Base-by-base conservation (phyloP, 805 yeast species). In the Geotrichum ghanense region DNA sequence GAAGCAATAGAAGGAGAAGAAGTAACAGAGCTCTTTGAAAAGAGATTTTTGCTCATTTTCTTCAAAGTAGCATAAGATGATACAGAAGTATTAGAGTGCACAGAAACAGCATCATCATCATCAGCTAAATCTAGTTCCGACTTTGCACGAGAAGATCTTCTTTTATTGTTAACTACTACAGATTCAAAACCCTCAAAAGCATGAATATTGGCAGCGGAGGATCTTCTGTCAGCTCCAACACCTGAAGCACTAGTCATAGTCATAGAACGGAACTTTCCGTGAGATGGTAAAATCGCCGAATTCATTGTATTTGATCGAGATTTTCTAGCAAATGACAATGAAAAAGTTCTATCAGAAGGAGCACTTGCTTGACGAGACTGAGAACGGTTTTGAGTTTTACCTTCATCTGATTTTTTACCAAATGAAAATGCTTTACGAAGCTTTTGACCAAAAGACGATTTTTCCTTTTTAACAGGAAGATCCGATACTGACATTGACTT, bases 341-440 rank as follows among this genome's bases (percentile, higher is more conserved):
- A 22, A 23, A 12, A 21, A 24, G 31, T 22, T 22, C 21, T 22
- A 22, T n/a, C 24, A 21, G 19, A 3, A 23, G 25, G n/a, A 19
- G 4, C 27, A 23, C 12, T 16, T 35, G 22, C 34, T 44, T 44
- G 21, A 12, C 25, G 17, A 25, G 14, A n/a, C 14, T 41, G 14
- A 20, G 43, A 41, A 21, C 21, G 25, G 40, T 45, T 24, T 23
- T 45, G 47, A 16, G 17, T 19, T 3, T 40, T 16, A 5, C 22
- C 23, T 43, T 43, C 39, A 3, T 34, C 27, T 10, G 20, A 16
- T n/a, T 35, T 34, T 2, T 26, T 23, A 24, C 55, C 54, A 48
- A 53, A 52, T 4, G 53, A 35, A 24, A 53, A 50, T 7, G 55
- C 56, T 48, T 48, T 48, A 41, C 49, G 52, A 12, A 53, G 45